phyloP scores from a whole-genome alignment of 345 rosid species.

The Brassica juncea region DNA sequence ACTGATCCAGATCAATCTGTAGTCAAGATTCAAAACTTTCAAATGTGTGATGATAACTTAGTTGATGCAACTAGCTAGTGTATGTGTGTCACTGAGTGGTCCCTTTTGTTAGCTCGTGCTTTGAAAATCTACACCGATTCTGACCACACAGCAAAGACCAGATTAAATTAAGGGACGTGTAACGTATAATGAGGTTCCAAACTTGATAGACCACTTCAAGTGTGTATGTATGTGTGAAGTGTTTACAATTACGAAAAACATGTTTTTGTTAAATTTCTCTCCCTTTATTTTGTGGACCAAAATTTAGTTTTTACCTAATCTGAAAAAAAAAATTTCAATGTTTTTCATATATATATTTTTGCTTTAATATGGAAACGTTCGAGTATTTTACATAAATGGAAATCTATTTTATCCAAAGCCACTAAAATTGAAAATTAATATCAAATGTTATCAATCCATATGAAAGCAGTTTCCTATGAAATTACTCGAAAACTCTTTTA shows the following conservation, averaged over 20 bases:
- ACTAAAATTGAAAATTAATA: neutral
- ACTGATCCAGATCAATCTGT: neutral
- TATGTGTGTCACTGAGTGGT: slow-evolving; percentile 25
- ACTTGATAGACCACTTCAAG: slow-evolving; percentile 10
- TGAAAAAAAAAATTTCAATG: neutral
- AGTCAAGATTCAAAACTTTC: slow-evolving; percentile 12
- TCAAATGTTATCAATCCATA: neutral
- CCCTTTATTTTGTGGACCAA: slow-evolving; percentile 1
- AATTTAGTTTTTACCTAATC: neutral
- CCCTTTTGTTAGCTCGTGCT: slow-evolving; percentile 33
- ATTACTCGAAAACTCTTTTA: neutral
- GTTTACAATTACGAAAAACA: neutral
- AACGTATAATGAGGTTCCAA: slow-evolving; percentile 26
- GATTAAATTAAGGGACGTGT: slow-evolving; percentile 11
- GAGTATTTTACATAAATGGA: neutral
- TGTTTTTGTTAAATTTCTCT: neutral
- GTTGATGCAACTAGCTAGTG: slow-evolving; percentile 2
- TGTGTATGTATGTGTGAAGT: slow-evolving; percentile 8
- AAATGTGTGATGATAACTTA: neutral
- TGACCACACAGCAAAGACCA: slow-evolving; percentile 23
- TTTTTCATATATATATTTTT: neutral
- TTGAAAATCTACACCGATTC: slow-evolving; percentile 25
- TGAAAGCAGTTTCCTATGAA: neutral
- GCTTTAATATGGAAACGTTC: neutral
- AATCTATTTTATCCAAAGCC: neutral